Evolutionary conservation across 805 yeast species (phyloP).

Genomic region (Starmera dryadoides): DNA sequence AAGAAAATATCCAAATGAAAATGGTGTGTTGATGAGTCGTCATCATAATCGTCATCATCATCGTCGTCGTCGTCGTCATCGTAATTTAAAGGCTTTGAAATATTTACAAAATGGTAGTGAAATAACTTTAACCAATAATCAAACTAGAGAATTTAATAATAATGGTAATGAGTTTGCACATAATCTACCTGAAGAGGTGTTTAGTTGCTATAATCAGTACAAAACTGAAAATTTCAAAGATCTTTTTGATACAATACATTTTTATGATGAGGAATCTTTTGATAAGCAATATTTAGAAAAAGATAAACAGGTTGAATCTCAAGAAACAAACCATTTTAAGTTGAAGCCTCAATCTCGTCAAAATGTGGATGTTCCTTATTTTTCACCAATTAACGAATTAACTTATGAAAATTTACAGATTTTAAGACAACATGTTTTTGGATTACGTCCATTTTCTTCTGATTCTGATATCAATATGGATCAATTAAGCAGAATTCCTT

Average conservation of each 20-base stretch:
- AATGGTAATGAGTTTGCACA: background rate
- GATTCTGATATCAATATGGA: conserved; percentile 2
- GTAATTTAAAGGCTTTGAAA: too few species aligned
- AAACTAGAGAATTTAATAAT: background rate
- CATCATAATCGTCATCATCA: too few species aligned
- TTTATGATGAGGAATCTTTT: background rate
- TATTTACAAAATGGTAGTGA: too few species aligned
- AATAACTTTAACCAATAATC: background rate
- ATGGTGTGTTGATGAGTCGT: too few species aligned
- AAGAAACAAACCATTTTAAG: background rate
- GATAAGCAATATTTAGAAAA: background rate
- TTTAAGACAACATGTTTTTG: conserved; percentile 4
- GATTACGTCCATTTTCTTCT: conserved; percentile 6
- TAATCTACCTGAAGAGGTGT: conserved; percentile 6
- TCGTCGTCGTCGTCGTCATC: too few species aligned
- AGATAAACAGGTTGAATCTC: background rate
- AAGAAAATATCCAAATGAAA: too few species aligned
- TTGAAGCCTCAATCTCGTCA: too few species aligned
- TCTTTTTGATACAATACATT: conserved; percentile 3
- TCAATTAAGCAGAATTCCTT: conserved; percentile 1
- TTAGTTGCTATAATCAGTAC: conserved; percentile 11
- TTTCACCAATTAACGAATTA: conserved; percentile 11
- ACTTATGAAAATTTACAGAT: conserved; percentile 9
- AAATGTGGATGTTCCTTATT: conserved; percentile 3
- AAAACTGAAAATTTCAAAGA: conserved; percentile 6